phyloP scores from a whole-genome alignment of 805 yeast genomes.

The Zygosaccharomyces lentus region DNA sequence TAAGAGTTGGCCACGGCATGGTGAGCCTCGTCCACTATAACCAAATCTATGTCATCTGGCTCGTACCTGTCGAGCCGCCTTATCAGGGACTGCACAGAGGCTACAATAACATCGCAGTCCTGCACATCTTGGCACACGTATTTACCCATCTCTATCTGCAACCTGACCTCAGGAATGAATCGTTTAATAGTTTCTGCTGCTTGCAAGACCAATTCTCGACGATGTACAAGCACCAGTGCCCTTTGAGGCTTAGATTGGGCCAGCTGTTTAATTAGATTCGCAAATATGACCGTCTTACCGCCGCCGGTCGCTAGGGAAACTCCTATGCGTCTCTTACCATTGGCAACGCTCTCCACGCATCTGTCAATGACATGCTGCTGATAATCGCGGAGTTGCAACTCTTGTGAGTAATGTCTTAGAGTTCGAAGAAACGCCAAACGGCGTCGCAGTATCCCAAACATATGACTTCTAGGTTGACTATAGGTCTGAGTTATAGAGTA shows the following conservation, averaged over 20 bases:
- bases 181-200: slow-evolving; percentile 48
- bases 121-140: slow-evolving; percentile 26
- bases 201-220: slow-evolving; percentile 73
- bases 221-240: slow-evolving; percentile 67
- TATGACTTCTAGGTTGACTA: not conserved
- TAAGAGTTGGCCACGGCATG: slow-evolving; percentile 79
- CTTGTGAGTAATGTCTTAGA: slow-evolving; percentile 5
- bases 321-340: slow-evolving; percentile 56
- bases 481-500: no score
- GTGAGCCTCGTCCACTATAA: slow-evolving; percentile 89
- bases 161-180: slow-evolving; percentile 47
- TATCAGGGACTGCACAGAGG: slow-evolving; percentile 65
- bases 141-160: slow-evolving; percentile 69
- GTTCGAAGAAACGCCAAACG: not conserved
- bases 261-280: slow-evolving; percentile 47
- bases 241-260: slow-evolving; percentile 16
- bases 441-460: not conserved
- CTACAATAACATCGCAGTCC: slow-evolving; percentile 63
- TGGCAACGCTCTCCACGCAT: slow-evolving; percentile 46
- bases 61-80: slow-evolving; percentile 48
- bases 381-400: slow-evolving; percentile 45
- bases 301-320: slow-evolving; percentile 92
- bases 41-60: slow-evolving; percentile 54
- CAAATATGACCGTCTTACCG: slow-evolving; percentile 82
- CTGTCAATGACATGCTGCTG: slow-evolving; percentile 65